Base-by-base conservation (phyloP, 169 alveolate species). In the Cryptosporidium meleagridis region DNA sequence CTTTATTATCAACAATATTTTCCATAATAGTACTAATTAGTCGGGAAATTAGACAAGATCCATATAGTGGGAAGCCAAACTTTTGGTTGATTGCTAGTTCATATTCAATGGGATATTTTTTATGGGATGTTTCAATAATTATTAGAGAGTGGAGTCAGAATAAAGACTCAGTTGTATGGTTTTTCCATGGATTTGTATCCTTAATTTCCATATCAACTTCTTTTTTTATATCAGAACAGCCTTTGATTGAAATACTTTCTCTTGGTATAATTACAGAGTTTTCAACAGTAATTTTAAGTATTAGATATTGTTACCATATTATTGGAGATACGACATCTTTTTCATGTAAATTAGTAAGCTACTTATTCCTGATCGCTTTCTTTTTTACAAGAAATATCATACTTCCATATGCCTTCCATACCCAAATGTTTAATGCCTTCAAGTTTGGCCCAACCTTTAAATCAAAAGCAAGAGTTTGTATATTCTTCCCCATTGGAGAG, bases 141-240 rank as follows among this genome's bases (percentile, higher is more conserved):
- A 44, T 80, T 10, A 80, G 89, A 45, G 80, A 80, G 2, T 80
- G 89, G 89, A 59, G 29, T 21, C 75, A 80, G 59, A 80, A 80
- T 18, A 80, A 62, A 37, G 89, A 80, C 51, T 80, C 89, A 10
- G 12, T 10, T 80, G 89, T 80, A n/a, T 80, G 89, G 89, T 51
- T 80, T 21, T 80, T 80, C 31, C 89, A 80, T 80, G 89, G 89
- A 62, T 62, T 39, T 41, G 89, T 80, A n/a, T 80, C 89, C 0
- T 29, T 80, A 26, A 10, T 80, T 41, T 59, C 89, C 31, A 3
- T 80, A 59, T 39, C 35, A 33, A 39, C 55, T 62, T 80, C 89
- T 26, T 80, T 14, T 44, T 23, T 80, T 29, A 23, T 80, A 9
- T 69, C 73, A 44, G 89, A 80, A 8, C 89, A 80, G n/a, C 75